A percentile compares a stretch with the other conserved stretches of the same genome.
These are phyloP conservation scores for Vanderwaltozyma yarrowii DNA, from an alignment of 805 yeast genomes.

Conservation along the genomic window DNA sequence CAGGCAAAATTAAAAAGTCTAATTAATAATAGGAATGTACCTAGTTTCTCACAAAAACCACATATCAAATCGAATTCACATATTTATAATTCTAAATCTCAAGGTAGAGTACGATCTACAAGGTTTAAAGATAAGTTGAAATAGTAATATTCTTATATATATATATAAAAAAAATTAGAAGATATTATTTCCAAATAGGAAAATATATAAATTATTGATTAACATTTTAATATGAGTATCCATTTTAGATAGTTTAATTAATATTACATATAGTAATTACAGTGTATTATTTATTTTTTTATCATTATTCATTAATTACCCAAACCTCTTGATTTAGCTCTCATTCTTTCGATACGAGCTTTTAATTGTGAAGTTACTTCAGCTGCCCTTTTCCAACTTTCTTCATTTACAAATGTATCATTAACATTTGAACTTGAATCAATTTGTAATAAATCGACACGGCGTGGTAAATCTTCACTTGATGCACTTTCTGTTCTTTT, in stretches of 20 bases:
- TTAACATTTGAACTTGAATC: slow-evolving; percentile 7
- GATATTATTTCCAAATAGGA: too few species aligned
- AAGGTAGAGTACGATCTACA: too few species aligned
- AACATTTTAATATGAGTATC: neutral
- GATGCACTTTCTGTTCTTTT: slow-evolving; percentile 16
- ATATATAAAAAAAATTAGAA: too few species aligned
- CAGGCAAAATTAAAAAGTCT: neutral
- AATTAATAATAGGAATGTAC: neutral
- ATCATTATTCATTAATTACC: neutral
- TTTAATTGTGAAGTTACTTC: slow-evolving; percentile 79
- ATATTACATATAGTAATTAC: too few species aligned
- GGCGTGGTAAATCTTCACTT: slow-evolving; percentile 23
- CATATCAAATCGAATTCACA: neutral
- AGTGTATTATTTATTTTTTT: neutral
- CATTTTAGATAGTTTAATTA: neutral
- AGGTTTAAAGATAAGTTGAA: too few species aligned
- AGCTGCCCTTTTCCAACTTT: slow-evolving; percentile 81
- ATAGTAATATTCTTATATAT: too few species aligned
- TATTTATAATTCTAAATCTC: too few species aligned
- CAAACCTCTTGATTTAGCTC: slow-evolving; percentile 33
- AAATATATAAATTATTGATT: neutral
- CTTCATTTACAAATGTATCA: slow-evolving; percentile 39
- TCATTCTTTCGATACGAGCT: slow-evolving; percentile 85
- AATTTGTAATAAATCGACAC: slow-evolving; percentile 22
- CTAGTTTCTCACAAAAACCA: neutral